Conservation (phyloP, 2,329 filamentous ascomycete genomes). For the Fusarium tanahbumbuense region DNA sequence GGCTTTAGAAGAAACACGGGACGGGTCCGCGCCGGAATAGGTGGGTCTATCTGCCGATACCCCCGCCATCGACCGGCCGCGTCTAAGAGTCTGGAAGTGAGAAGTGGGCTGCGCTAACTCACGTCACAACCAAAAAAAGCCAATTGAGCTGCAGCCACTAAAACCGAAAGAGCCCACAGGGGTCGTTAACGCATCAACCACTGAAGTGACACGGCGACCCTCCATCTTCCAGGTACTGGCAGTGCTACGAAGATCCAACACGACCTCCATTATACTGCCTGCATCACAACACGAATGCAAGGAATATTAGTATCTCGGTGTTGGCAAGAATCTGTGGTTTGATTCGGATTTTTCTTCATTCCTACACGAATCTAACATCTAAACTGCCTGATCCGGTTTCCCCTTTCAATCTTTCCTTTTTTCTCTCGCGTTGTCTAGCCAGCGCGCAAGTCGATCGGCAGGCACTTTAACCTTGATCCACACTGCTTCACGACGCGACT, state of each 20-base stretch:
- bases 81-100: conserved; percentile 7
- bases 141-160: conserved; percentile 28
- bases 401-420: conserved; percentile 1
- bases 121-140: conserved; percentile 18
- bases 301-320: conserved; percentile 2
- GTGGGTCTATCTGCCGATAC: conserved; percentile 11
- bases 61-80: neutral
- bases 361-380: neutral
- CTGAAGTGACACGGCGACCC: conserved; percentile 38
- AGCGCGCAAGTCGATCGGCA: conserved; percentile 31
- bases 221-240: conserved; percentile 27
- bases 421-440: conserved; percentile 29
- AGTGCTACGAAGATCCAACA: conserved; percentile 18
- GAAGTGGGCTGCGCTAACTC: conserved; percentile 29
- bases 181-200: conserved; percentile 28
- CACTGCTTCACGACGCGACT: conserved; percentile 50
- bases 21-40: conserved; percentile 20
- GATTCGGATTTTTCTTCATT: neutral
- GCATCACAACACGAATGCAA: conserved; percentile 26
- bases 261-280: conserved; percentile 15
- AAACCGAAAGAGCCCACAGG: conserved; percentile 21
- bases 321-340: conserved; percentile 9
- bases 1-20: conserved; percentile 3
- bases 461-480: conserved; percentile 44
- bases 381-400: neutral